A percentile compares a stretch with the other conserved stretches of the same genome.
phyloP scores from a whole-genome alignment of 176 grass and related monocot genomes.

The Tuctoria greenei region DNA sequence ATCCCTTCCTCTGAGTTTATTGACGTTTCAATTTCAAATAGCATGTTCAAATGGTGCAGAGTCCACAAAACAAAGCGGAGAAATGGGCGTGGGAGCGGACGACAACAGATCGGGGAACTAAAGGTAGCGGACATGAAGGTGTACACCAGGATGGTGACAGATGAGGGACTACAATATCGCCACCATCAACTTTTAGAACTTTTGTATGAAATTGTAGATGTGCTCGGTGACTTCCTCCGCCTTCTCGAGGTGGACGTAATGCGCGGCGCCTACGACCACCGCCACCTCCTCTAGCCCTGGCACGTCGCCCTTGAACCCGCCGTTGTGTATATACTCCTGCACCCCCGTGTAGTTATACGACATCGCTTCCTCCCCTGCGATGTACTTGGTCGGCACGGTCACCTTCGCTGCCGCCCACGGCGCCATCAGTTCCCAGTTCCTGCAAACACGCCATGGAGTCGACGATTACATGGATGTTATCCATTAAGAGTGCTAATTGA shows the following conservation, averaged over 20 bases:
- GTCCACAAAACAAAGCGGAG: no score
- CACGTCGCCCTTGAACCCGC: constrained; percentile 46
- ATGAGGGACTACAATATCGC: no score
- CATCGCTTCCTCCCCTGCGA: constrained; percentile 28
- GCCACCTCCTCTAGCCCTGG: constrained; percentile 46
- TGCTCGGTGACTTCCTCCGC: constrained; percentile 37
- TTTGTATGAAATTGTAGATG: constrained; percentile 42
- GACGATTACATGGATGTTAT: no score
- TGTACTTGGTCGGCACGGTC: constrained; percentile 39
- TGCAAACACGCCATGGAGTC: neutral
- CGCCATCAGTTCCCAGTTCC: constrained; percentile 48
- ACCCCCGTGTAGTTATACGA: constrained; percentile 34
- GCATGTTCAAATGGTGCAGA: no score
- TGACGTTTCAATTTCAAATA: no score
- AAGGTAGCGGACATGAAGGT: no score
- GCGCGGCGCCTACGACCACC: constrained; percentile 35
- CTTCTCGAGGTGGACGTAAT: constrained; percentile 49
- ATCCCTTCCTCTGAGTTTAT: no score
- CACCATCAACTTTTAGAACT: neutral
- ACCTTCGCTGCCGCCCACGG: constrained; percentile 35
- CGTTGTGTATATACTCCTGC: constrained; percentile 49
- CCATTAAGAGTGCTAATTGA: neutral
- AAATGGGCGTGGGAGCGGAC: no score
- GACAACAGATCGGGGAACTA: no score
- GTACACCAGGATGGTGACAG: no score